These are phyloP conservation scores for Trichopus zeylanicus DNA, from an alignment of 116 monocot species.

Conservation along the genomic window DNA sequence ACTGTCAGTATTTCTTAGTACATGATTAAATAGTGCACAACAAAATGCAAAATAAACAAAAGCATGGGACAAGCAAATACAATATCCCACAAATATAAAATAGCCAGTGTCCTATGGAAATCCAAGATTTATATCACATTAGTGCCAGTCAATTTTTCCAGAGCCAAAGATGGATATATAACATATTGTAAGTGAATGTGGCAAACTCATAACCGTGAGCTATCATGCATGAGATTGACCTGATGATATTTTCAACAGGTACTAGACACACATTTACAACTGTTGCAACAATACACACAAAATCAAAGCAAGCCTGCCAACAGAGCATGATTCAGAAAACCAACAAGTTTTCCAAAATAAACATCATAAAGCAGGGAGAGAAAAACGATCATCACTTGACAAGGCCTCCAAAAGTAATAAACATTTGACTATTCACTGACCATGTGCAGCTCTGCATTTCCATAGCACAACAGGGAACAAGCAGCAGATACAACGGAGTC, in stretches of 20 bases:
- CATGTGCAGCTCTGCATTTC: slow-evolving; percentile 67
- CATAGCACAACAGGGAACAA: slow-evolving; percentile 56
- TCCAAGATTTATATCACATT: neutral
- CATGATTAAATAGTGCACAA: neutral
- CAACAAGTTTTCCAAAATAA: neutral
- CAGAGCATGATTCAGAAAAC: neutral
- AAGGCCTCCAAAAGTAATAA: neutral
- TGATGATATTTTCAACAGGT: slow-evolving; percentile 55
- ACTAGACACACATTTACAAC: slow-evolving; percentile 47
- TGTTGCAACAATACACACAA: slow-evolving; percentile 55
- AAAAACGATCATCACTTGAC: neutral
- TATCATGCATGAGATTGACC: slow-evolving; percentile 68
- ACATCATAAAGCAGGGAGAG: neutral
- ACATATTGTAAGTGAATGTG: slow-evolving; percentile 40
- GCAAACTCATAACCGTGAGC: slow-evolving; percentile 25
- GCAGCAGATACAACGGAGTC: slow-evolving; percentile 39
- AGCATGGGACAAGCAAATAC: neutral
- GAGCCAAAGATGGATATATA: neutral
- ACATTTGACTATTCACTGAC: slow-evolving; percentile 25
- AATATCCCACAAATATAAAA: neutral
- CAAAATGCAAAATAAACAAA: neutral
- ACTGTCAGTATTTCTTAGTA: slow-evolving; percentile 1
- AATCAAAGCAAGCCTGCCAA: slow-evolving; percentile 86
- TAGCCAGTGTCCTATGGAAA: neutral
- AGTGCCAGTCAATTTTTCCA: neutral